phyloP scores from a whole-genome alignment of 495 filamentous ascomycete genomes.

The Haplographium delicatum region DNA sequence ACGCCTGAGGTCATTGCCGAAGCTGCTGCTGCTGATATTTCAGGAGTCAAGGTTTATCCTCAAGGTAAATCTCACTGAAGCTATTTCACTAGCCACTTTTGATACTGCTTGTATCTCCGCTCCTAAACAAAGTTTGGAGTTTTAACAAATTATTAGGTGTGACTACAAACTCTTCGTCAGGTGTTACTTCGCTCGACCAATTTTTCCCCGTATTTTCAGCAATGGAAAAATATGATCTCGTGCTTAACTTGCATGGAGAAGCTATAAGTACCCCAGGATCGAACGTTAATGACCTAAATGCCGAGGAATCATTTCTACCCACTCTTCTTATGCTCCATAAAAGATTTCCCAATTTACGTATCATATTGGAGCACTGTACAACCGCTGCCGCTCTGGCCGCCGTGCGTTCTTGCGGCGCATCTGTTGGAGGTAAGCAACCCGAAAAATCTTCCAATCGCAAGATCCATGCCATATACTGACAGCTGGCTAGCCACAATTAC shows the following conservation, averaged over 20 bases:
- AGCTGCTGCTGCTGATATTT: constrained; percentile 60
- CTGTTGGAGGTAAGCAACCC: constrained; percentile 64
- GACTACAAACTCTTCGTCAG: constrained; percentile 81
- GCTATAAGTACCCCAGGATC: constrained; percentile 50
- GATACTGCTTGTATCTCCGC: too few species aligned
- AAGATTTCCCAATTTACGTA: constrained; percentile 57
- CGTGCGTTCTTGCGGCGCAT: constrained; percentile 68
- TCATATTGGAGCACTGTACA: constrained; percentile 66
- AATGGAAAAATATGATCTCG: constrained; percentile 55
- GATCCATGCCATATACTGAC: too few species aligned
- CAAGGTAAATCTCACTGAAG: too few species aligned
- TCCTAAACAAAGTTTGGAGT: too few species aligned
- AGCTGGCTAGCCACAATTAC: too few species aligned
- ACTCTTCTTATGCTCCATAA: constrained; percentile 64
- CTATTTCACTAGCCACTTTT: too few species aligned
- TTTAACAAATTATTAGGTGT: too few species aligned
- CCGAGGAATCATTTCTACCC: constrained; percentile 78
- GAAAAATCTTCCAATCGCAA: too few species aligned
- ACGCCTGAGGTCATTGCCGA: constrained; percentile 74
- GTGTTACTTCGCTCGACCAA: constrained; percentile 65
- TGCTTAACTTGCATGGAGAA: constrained; percentile 59
- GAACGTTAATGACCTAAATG: constrained; percentile 67
- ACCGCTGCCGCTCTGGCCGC: constrained; percentile 76
- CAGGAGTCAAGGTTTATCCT: constrained; percentile 65
- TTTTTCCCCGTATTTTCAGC: constrained; percentile 76